Conservation (phyloP, 2,329 filamentous ascomycete genomes). For the Botrytis galanthina region DNA sequence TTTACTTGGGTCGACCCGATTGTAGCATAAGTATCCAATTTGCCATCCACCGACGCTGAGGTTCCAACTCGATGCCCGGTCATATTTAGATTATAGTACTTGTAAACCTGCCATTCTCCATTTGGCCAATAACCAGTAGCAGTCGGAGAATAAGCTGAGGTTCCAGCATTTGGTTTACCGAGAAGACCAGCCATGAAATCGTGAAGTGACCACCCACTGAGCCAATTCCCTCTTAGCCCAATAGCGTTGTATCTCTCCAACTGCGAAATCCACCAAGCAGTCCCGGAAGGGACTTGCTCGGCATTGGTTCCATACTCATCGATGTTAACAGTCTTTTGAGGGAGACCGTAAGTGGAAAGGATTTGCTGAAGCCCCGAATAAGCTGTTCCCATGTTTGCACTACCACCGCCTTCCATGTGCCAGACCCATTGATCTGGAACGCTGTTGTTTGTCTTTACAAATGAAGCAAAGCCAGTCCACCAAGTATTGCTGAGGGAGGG, state of each 20-base stretch:
- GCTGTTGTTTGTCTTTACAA: conserved; percentile 37
- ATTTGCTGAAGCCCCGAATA: conserved; percentile 35
- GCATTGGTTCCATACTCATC: conserved; percentile 26
- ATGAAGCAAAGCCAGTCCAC: conserved; percentile 45
- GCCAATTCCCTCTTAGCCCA: conserved; percentile 29
- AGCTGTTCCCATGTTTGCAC: conserved; percentile 14
- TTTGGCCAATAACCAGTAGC: conserved; percentile 42
- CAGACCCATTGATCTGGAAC: conserved; percentile 47
- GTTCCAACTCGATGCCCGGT: conserved; percentile 43
- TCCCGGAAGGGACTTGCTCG: conserved; percentile 24
- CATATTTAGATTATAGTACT: conserved; percentile 48
- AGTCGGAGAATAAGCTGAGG: conserved; percentile 24
- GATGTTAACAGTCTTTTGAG: conserved; percentile 24
- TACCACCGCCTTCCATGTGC: conserved; percentile 42
- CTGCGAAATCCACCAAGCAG: conserved; percentile 27
- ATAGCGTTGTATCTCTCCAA: conserved; percentile 27
- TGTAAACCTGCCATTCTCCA: conserved; percentile 48
- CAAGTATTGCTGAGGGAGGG: conserved; percentile 41
- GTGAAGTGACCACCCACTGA: conserved; percentile 21
- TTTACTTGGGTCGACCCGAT: conserved; percentile 26
- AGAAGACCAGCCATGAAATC: conserved; percentile 31
- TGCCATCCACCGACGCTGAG: conserved; percentile 33
- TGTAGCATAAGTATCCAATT: conserved; percentile 30
- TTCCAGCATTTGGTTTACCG: conserved; percentile 25
- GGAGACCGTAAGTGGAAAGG: conserved; percentile 26